Evolutionary conservation across 805 yeast genomes (phyloP).

Genomic region (Candida nitratophila): DNA sequence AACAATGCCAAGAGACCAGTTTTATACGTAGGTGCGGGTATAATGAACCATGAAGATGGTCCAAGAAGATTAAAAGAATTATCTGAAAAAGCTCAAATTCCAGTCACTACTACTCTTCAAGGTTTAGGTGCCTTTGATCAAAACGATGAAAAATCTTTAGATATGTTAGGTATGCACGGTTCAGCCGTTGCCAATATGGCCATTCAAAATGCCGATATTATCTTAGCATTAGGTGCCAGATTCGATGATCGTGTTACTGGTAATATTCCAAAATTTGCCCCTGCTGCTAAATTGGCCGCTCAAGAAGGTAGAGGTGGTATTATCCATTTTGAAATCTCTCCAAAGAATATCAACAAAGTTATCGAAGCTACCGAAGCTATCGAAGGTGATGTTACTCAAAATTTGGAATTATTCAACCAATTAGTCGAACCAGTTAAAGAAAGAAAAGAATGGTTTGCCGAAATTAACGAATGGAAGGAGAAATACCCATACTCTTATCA

Average conservation of each 20-base stretch:
- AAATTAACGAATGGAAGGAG: conserved; percentile 74
- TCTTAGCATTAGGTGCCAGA: conserved; percentile 93
- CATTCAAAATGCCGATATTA: conserved; percentile 87
- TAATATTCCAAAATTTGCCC: conserved; percentile 81
- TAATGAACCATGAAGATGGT: conserved; percentile 72
- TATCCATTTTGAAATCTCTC: conserved; percentile 90
- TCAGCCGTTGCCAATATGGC: conserved; percentile 91
- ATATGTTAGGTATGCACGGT: conserved; percentile 99
- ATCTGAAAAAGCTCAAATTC: conserved; percentile 85
- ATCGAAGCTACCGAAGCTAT: conserved; percentile 94
- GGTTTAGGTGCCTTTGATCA: conserved; percentile 95
- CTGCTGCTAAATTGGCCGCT: conserved; percentile 87
- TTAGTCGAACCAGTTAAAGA: conserved; percentile 50
- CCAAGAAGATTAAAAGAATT: conserved; percentile 74
- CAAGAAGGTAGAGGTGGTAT: conserved; percentile 89
- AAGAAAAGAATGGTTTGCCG: conserved; percentile 76
- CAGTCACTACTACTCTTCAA: conserved; percentile 94
- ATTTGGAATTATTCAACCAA: conserved; percentile 68
- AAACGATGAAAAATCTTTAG: conserved; percentile 80
- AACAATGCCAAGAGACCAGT: conserved; percentile 84
- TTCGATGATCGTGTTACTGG: conserved; percentile 98
- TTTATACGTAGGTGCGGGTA: conserved; percentile 89
- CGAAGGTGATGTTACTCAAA: conserved; percentile 90
- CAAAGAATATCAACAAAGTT: conserved; percentile 96
- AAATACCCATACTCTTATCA: conserved; percentile 82